phyloP scores from a whole-genome alignment of 1,139 yeast species.

The Pichiaceae sp. region DNA sequence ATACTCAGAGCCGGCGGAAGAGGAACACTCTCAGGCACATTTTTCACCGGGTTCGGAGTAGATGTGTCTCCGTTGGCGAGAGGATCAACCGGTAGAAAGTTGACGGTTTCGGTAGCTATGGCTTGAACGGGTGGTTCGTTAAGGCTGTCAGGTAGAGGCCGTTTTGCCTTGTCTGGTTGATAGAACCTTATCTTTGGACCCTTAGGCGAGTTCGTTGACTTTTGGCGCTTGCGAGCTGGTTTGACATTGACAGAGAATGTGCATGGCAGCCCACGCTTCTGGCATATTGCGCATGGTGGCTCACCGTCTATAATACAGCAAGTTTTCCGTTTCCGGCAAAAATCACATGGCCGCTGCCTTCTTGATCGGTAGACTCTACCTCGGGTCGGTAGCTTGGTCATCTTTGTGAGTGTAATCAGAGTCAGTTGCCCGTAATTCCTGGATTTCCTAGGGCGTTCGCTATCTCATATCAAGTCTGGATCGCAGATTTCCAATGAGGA shows the following conservation, averaged over 20 bases:
- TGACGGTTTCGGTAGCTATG: too few species aligned
- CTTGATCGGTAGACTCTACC: constrained; percentile 7
- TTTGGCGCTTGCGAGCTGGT: too few species aligned
- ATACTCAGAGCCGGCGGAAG: neutral
- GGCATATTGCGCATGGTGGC: constrained; percentile 8
- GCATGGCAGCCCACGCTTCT: constrained; percentile 1
- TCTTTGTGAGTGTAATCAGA: too few species aligned
- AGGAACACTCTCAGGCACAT: neutral
- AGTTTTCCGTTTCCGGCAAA: constrained; percentile 9
- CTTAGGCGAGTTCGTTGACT: too few species aligned
- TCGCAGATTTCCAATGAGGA: too few species aligned
- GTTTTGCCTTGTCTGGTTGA: constrained; percentile 2
- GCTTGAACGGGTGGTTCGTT: too few species aligned
- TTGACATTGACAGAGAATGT: constrained; percentile 3
- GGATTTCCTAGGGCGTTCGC: too few species aligned
- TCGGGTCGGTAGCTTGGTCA: too few species aligned
- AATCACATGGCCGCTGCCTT: constrained; percentile 12
- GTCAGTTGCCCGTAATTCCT: too few species aligned
- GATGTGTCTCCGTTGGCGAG: neutral
- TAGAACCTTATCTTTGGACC: constrained; percentile 1
- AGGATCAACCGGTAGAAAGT: neutral
- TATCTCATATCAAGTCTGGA: too few species aligned
- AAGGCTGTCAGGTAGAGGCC: too few species aligned
- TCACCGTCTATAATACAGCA: constrained; percentile 10
- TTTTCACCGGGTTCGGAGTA: too few species aligned